phyloP scores from a whole-genome alignment of 257 asterid genomes.

The Penstemon eatonii region DNA sequence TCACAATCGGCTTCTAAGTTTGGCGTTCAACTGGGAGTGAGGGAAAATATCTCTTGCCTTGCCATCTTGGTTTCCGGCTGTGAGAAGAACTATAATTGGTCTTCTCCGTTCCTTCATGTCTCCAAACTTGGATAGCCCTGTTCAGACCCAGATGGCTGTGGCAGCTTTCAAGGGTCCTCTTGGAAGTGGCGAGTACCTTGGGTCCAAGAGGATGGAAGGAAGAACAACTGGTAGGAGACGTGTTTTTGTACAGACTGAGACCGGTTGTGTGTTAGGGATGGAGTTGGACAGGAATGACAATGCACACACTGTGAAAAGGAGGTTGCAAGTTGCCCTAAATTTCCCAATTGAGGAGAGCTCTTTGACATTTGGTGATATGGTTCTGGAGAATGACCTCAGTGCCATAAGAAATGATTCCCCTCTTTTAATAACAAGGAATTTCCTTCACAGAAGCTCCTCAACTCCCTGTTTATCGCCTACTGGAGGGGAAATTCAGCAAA shows the following conservation, averaged over 20 bases:
- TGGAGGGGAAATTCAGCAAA: constrained; percentile 75
- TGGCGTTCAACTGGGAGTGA: constrained; percentile 50
- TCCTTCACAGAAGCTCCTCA: constrained; percentile 88
- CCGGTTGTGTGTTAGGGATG: constrained; percentile 92
- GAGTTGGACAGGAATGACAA: constrained; percentile 86
- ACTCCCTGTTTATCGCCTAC: constrained; percentile 97
- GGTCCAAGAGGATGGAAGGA: constrained; percentile 63
- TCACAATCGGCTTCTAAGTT: constrained; percentile 54
- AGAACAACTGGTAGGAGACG: constrained; percentile 64
- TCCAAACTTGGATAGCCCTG: constrained; percentile 81
- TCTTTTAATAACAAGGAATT: constrained; percentile 74
- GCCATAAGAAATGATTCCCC: constrained; percentile 84
- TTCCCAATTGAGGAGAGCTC: constrained; percentile 90
- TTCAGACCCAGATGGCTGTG: constrained; percentile 96
- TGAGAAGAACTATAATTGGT: constrained; percentile 34
- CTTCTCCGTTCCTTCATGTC: constrained; percentile 60
- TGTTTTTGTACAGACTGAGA: constrained; percentile 89
- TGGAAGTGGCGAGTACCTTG: constrained; percentile 64
- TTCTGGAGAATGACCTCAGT: constrained; percentile 85
- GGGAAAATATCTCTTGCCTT: constrained; percentile 48
- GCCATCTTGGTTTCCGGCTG: constrained; percentile 64
- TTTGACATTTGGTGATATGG: constrained; percentile 80
- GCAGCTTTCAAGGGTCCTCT: constrained; percentile 75
- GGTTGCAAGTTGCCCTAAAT: constrained; percentile 81
- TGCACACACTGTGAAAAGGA: constrained; percentile 87